These are phyloP conservation scores for Neofusicoccum sp. DNA, from an alignment of 2,329 filamentous ascomycete species.

Conservation along the genomic window DNA sequence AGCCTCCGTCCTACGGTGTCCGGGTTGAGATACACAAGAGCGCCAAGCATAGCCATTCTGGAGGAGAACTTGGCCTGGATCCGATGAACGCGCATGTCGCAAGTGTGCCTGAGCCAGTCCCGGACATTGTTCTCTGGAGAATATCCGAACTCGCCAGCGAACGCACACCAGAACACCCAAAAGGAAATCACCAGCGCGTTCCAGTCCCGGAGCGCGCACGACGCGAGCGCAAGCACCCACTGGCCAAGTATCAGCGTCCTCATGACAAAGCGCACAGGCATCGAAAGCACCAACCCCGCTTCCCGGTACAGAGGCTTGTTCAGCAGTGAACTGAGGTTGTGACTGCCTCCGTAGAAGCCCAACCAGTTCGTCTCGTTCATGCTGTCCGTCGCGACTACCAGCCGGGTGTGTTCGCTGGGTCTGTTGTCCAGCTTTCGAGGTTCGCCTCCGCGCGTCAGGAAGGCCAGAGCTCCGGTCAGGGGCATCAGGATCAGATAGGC, in stretches of 20 bases:
- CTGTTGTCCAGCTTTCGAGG: not conserved
- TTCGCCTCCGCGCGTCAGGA: conserved; percentile 9
- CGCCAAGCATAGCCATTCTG: conserved; percentile 5
- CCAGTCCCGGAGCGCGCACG: conserved; percentile 7
- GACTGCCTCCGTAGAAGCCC: conserved; percentile 7
- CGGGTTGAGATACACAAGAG: conserved; percentile 7
- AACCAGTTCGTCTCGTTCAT: conserved; percentile 5
- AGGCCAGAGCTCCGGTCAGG: not conserved
- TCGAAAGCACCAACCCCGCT: not conserved
- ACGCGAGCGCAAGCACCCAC: not conserved
- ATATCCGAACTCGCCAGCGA: not conserved
- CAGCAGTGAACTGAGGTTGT: not conserved
- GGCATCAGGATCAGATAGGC: conserved; percentile 6
- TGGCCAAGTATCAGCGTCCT: not conserved
- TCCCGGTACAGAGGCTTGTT: not conserved
- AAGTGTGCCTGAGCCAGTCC: conserved; percentile 10
- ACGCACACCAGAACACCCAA: conserved; percentile 8
- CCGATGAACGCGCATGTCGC: conserved; percentile 3
- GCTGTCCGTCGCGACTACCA: not conserved
- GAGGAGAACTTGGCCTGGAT: not conserved
- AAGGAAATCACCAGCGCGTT: conserved; percentile 8
- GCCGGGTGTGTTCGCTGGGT: not conserved
- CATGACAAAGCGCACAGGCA: not conserved
- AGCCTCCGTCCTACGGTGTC: conserved; percentile 1
- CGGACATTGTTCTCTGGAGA: not conserved